These are phyloP conservation scores for Vanderwaltozyma tropicalis DNA, from an alignment of 805 yeast genomes.

Conservation along the genomic window DNA sequence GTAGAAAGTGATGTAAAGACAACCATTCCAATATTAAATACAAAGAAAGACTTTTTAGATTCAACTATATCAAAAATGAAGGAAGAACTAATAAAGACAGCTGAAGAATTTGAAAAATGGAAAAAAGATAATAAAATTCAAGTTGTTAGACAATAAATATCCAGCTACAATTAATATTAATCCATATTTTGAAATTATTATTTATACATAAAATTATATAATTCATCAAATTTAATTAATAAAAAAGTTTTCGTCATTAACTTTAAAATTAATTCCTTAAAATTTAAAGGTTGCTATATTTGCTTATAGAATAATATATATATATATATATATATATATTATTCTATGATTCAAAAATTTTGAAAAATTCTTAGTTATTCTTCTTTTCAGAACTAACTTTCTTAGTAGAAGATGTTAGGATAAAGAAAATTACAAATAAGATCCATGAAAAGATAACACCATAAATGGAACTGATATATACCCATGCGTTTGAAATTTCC, in stretches of 20 bases:
- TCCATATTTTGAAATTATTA: not conserved
- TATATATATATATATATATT: no score
- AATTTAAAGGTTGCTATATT: no score
- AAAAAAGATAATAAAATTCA: slow-evolving; percentile 29
- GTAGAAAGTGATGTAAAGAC: slow-evolving; percentile 76
- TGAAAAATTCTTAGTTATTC: slow-evolving; percentile 11
- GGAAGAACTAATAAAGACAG: slow-evolving; percentile 21
- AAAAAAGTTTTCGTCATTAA: no score
- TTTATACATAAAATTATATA: no score
- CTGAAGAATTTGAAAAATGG: slow-evolving; percentile 27
- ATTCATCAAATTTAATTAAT: no score
- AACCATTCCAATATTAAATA: slow-evolving; percentile 50
- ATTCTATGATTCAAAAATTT: no score
- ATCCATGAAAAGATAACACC: slow-evolving; percentile 71
- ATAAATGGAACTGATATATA: slow-evolving; percentile 62
- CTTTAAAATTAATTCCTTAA: no score
- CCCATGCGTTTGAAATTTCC: slow-evolving; percentile 91
- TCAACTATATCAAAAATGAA: slow-evolving; percentile 23
- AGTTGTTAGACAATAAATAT: slow-evolving; percentile 21
- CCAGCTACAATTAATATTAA: not conserved
- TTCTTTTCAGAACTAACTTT: slow-evolving; percentile 13
- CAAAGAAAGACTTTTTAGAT: slow-evolving; percentile 41
- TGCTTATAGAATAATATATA: no score
- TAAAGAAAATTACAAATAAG: slow-evolving; percentile 57
- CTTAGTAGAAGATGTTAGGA: slow-evolving; percentile 17